Evolutionary conservation across 306 rosid genomes (phyloP), one percentile per base, ranked within the genome.

Genomic region (Cicer yamashitae): DNA sequence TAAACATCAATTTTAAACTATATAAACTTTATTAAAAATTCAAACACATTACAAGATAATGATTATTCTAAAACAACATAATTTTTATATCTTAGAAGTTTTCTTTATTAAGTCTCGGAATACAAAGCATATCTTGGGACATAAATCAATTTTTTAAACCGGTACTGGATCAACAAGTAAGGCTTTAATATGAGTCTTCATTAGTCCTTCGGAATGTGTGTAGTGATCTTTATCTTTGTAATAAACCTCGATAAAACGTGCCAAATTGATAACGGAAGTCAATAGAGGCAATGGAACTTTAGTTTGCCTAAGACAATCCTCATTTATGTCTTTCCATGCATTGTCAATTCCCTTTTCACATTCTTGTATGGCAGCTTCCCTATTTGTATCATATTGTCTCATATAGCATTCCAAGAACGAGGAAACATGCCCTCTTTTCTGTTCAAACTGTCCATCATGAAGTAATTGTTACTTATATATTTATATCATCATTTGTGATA

Each of bases 311-410:
- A 51, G 71, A 8, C 12, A 50, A n/a, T 58, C 82, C 22, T 78
- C 81, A 12, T 82, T 79, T 8, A 84, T 82, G 12, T 87, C 86
- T 79, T 84, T 82, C 91, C 83, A 87, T 0, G 76, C 74, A 43
- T 84, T 53, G 0, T 0, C 14, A 7, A 52, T 5, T 63, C 46
- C 66, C 34, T 45, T 78, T 1, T 13, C 38, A 1, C 80, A 68
- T 50, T 74, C 81, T 3, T 48, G 0, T 15, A 57, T 2, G 10
- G 79, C 73, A 8, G 66, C 85, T 77, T 86, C 67, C 13, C 67
- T 80, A 15, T 74, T 41, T 8, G 18, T 53, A 2, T 65, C 70
- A 13, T 70, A 61, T 38, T 84, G 15, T 7, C 4, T 53, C 86
- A 75, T 77, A 51, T 75, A 82, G 39, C 88, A 78, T 9, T 82